Evolutionary conservation across 2,329 filamentous ascomycete genomes (phyloP).

Genomic region (Fonsecaea erecta): DNA sequence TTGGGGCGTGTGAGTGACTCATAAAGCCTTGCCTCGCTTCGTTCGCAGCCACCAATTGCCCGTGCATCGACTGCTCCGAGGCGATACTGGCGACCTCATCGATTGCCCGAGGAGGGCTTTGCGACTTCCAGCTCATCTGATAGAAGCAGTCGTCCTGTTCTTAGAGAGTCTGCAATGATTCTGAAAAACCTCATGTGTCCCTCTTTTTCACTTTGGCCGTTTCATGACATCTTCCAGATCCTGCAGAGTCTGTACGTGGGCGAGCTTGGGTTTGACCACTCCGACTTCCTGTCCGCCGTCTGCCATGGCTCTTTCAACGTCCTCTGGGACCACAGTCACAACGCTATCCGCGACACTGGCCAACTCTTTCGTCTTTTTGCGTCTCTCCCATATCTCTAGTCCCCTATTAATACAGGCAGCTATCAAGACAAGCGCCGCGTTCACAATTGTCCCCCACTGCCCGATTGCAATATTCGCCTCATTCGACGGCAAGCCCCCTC

Average conservation of each 20-base stretch:
- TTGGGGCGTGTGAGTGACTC: not conserved
- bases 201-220: conserved; percentile 8
- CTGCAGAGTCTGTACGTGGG: conserved; percentile 29
- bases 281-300: conserved; percentile 22
- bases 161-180: not conserved
- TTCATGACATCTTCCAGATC: conserved; percentile 27
- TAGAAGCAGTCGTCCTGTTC: not conserved
- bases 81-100: not conserved
- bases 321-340: not conserved
- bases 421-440: conserved; percentile 37
- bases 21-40: not conserved
- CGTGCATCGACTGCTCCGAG: not conserved
- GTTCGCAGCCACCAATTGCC: not conserved
- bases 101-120: not conserved
- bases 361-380: conserved; percentile 25
- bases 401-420: conserved; percentile 36
- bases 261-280: conserved; percentile 32
- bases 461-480: conserved; percentile 38
- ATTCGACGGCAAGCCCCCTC: conserved; percentile 34
- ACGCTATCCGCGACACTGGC: not conserved
- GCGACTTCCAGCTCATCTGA: not conserved
- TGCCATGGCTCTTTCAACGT: conserved; percentile 10
- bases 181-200: not conserved
- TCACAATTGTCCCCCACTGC: conserved; percentile 39
- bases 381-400: conserved; percentile 24